Base-by-base conservation (phyloP, 2,329 filamentous ascomycete genomes). In the Arthroderma sp. region DNA sequence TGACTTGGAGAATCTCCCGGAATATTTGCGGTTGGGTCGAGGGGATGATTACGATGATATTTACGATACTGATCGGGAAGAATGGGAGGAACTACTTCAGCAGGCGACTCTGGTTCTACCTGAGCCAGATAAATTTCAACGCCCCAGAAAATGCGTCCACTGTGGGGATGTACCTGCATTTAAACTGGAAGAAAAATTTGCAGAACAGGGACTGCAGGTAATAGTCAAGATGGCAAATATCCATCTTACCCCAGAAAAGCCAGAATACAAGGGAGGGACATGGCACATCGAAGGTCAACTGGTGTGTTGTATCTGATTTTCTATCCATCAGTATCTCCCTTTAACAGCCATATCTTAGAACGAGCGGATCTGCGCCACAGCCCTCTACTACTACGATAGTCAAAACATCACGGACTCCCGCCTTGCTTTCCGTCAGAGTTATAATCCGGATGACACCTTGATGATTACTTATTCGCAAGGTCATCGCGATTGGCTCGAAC, bases 181-280 rank as follows among this genome's bases (percentile, higher is more conserved):
- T 22, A 22, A 22, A 22, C 15, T 22, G 15, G 15, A 22, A 22
- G 37, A 53, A 11, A 43, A 58, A n/a, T 68, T 60, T 45, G 42
- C 51, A 11, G 53, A 63, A 3, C 53, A 55, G 7, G 68, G 70
- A 1, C 53, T 80, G 3, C 77, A 82, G 53, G 58, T 82, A 38
- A 80, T 82, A 38, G 71, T 81, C 40, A 82, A 81, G 55, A 66
- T 82, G 53, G 73, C 75, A 2, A 73, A 68, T 38, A 77, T 80
- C 45, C 66, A 78, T 41, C 65, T 80, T 0, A 76, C 70, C 0
- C 77, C 77, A 0, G 70, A 74, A 30, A 71, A 75, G 4, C 73
- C 77, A 0, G 53, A 57, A 0, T 81, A 78, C 50, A 57, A 58
- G 0, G 73, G 71, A 7, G 49, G 50, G 6, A 38, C 38, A 11